Base-by-base conservation (phyloP, 768 basidiomycete genomes). In the Saitozyma podzolica region DNA sequence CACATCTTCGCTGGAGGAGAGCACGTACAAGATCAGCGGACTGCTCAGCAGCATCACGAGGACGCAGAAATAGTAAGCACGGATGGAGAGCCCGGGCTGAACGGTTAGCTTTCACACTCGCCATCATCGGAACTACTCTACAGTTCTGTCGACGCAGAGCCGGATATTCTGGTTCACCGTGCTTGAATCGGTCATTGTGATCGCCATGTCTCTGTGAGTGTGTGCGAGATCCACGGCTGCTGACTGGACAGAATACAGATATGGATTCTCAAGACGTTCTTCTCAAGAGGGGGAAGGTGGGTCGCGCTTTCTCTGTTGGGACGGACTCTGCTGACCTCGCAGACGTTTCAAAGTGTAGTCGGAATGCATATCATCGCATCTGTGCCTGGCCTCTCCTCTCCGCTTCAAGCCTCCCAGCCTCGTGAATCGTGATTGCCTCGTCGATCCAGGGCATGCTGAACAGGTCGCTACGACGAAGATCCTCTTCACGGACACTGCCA, bases 121-220 rank as follows among this genome's bases (percentile, higher is more conserved):
- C 54, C 92, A 97, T 79, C 91, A 91, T 69, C 86, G 94, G 43
- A 92, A 92, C n/a, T 94, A 93, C 79, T 91, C 91, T 6, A 84
- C 90, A 19, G 93, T 97, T 29, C 88, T 88, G 74, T 92, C 91
- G 0, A 96, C 90, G 29, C 89, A 91, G 82, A 89, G 86, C 76
- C 88, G 91, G 41, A 83, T 97, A 59, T 97, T 96, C 81, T 97
- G 93, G 93, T 95, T 94, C 73, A 90, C 87, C 1, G 82, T 92
- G 5, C 80, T 92, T 50, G 92, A 95, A 82, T 88, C 87, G 50
- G 56, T 89, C 47, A 89, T 83, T 14, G 84, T 95, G 62, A 86
- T 95, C 62, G 87, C 84, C 48, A 95, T 95, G 90, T 91, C 93
- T 16, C 80, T 88, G 92, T 95, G 82, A 61, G 92, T 76, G 9